Conservation (phyloP, 2,329 filamentous ascomycete species). For the Aspergillus flavus region DNA sequence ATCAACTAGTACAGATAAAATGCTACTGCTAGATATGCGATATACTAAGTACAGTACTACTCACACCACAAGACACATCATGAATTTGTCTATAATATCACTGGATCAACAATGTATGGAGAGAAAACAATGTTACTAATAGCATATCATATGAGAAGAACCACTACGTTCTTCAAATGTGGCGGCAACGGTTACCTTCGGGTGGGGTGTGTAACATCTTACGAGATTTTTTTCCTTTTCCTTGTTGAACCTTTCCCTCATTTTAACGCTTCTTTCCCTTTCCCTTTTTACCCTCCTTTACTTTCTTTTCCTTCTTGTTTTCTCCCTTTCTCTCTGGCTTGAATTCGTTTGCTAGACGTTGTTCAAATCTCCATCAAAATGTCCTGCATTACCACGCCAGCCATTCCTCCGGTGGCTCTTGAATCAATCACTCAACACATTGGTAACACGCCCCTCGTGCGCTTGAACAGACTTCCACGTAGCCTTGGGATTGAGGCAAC, state of each 20-base stretch:
- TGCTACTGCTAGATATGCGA: neutral
- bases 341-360: neutral
- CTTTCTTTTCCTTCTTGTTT: slow-evolving; percentile 7
- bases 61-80: neutral
- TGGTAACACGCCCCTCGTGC: slow-evolving; percentile 92
- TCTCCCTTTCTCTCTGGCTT: neutral
- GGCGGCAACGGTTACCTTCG: slow-evolving; percentile 25
- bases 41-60: neutral
- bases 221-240: slow-evolving; percentile 18
- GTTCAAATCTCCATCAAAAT: slow-evolving; percentile 31
- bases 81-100: neutral
- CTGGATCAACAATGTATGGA: neutral
- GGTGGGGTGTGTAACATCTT: slow-evolving; percentile 21
- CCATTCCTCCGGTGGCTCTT: slow-evolving; percentile 59
- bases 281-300: neutral
- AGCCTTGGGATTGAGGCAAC: slow-evolving; percentile 86
- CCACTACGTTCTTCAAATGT: neutral
- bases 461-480: slow-evolving; percentile 88
- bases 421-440: slow-evolving; percentile 82
- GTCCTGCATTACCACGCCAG: slow-evolving; percentile 53
- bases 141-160: neutral
- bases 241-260: neutral
- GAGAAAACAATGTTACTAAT: neutral
- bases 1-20: neutral
- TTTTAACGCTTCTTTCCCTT: neutral